Conservation (phyloP, 1,139 yeast genomes). For the Candida sp. region DNA sequence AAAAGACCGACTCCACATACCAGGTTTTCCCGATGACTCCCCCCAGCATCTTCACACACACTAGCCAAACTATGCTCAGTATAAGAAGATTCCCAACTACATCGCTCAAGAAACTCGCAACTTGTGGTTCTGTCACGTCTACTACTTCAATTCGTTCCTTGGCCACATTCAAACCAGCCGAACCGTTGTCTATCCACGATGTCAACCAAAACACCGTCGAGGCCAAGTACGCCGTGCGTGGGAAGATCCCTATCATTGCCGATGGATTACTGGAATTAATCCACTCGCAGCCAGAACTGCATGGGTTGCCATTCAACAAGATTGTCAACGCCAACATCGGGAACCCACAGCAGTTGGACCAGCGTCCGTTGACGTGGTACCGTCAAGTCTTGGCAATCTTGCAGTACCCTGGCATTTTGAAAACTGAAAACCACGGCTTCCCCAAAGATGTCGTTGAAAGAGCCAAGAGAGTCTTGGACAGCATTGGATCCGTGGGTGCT, state of each 20-base stretch:
- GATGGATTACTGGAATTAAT: slow-evolving; percentile 71
- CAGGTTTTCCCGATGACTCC: not conserved
- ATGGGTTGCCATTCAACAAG: slow-evolving; percentile 72
- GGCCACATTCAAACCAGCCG: slow-evolving; percentile 24
- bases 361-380: slow-evolving; percentile 93
- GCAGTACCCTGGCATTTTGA: slow-evolving; percentile 79
- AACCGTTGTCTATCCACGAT: slow-evolving; percentile 37
- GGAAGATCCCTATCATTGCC: slow-evolving; percentile 90
- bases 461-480: slow-evolving; percentile 61
- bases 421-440: slow-evolving; percentile 38
- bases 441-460: slow-evolving; percentile 77
- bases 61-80: not conserved
- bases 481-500: slow-evolving; percentile 89
- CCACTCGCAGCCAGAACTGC: slow-evolving; percentile 52
- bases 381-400: slow-evolving; percentile 86
- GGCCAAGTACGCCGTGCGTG: slow-evolving; percentile 97
- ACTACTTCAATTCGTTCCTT: slow-evolving; percentile 1
- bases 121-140: not conserved
- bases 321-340: slow-evolving; percentile 95
- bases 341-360: slow-evolving; percentile 96
- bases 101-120: not conserved
- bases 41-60: not conserved
- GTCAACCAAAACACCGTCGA: slow-evolving; percentile 76
- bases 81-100: not conserved
- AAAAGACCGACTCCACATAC: not conserved